Conservation (phyloP, 495 filamentous ascomycete species). For the Daldinia decipiens region DNA sequence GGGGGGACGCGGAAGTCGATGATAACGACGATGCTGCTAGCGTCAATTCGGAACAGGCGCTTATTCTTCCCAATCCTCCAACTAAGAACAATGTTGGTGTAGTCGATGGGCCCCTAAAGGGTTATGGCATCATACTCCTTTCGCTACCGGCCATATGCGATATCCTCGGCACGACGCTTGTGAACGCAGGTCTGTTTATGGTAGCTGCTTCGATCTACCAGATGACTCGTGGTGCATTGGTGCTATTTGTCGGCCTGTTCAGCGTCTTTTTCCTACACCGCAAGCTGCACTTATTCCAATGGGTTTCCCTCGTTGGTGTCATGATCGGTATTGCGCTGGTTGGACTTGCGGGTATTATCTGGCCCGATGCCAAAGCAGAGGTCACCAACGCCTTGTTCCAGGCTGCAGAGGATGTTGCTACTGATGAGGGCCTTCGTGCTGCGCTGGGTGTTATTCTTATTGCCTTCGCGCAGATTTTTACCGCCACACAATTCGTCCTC, state of each 20-base stretch:
- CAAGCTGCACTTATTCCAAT: constrained; percentile 83
- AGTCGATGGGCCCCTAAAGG: constrained; percentile 67
- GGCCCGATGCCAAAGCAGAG: constrained; percentile 67
- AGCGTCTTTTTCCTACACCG: constrained; percentile 89
- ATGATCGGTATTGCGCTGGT: constrained; percentile 90
- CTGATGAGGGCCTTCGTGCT: constrained; percentile 71
- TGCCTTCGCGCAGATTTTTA: constrained; percentile 94
- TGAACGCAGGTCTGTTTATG: constrained; percentile 94
- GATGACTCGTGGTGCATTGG: constrained; percentile 95
- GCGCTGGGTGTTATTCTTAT: constrained; percentile 88
- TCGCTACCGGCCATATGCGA: constrained; percentile 92
- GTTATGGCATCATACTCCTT: constrained; percentile 78
- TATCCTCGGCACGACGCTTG: constrained; percentile 92
- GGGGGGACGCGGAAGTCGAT: constrained; percentile 52
- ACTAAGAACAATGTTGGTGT: constrained; percentile 50
- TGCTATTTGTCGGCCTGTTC: constrained; percentile 94
- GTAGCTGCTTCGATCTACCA: constrained; percentile 97
- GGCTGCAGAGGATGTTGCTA: constrained; percentile 37
- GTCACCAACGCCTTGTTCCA: constrained; percentile 37
- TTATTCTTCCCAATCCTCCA: constrained; percentile 55
- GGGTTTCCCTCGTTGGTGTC: constrained; percentile 86
- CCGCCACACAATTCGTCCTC: constrained; percentile 92
- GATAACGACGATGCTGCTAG: constrained; percentile 60
- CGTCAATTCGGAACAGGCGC: constrained; percentile 53
- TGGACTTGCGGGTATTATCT: constrained; percentile 86